Evolutionary conservation across 2,329 filamentous ascomycete genomes (phyloP).

Genomic region (Ceratocystis colombiana): DNA sequence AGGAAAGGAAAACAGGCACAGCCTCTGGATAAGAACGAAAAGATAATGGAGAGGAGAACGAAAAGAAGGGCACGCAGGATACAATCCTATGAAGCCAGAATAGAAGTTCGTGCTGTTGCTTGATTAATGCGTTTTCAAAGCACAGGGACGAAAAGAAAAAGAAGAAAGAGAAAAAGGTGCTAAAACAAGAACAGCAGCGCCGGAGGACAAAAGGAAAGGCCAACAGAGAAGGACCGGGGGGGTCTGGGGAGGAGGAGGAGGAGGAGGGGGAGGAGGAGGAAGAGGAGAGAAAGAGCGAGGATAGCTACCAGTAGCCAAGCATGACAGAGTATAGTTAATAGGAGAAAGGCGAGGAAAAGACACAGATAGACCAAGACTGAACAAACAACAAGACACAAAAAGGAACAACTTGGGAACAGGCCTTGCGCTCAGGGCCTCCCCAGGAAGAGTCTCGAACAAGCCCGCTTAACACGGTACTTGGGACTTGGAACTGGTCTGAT

Average conservation of each 20-base stretch:
- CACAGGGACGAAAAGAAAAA: conserved; percentile 6
- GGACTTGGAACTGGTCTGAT: conserved; percentile 11
- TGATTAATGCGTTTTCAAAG: conserved; percentile 5
- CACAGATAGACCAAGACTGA: not conserved
- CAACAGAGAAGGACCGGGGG: not conserved
- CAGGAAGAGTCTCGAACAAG: conserved; percentile 4
- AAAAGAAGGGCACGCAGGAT: conserved; percentile 11
- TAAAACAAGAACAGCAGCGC: conserved; percentile 12
- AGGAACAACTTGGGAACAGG: not conserved
- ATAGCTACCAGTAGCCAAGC: not conserved
- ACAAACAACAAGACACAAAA: not conserved
- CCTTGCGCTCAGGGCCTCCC: conserved; percentile 1
- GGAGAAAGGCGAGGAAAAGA: not conserved
- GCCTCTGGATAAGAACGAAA: not conserved
- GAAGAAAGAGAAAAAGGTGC: conserved; percentile 14
- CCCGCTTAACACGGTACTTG: conserved; percentile 5
- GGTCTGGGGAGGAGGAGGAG: not conserved
- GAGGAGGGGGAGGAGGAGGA: not conserved
- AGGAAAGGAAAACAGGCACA: conserved; percentile 4
- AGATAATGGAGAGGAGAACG: not conserved
- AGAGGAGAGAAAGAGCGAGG: not conserved
- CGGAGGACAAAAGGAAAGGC: conserved; percentile 1
- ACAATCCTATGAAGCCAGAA: conserved; percentile 15
- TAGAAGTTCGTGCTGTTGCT: conserved; percentile 1
- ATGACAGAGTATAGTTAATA: not conserved